Evolutionary conservation across 805 yeast species (phyloP), one percentile per base, ranked within the genome.

Genomic region (Kurtzmaniella cleridarum): DNA sequence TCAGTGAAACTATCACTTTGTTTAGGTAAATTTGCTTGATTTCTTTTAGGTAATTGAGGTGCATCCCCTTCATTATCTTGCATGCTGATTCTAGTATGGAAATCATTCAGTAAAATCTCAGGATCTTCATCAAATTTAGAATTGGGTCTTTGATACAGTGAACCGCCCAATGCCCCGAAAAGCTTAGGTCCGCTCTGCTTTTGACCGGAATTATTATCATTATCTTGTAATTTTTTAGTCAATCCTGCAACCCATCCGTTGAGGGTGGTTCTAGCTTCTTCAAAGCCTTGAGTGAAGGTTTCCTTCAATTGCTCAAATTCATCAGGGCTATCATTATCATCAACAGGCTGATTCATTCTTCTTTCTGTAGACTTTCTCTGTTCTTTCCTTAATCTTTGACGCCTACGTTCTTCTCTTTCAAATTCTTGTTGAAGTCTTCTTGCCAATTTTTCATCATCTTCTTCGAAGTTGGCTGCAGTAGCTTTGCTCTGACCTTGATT

Each of bases 401-500:
- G 51, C 20, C 50, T 41, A 30, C 62, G 55, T 43, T 65, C 73
- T 41, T 68, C 73, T 35, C 50, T 41, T 47, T 67, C 73, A 44
- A 71, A 84, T 51, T 83, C 78, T 50, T 78, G 76, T 43, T 91
- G 95, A 53, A 91, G 69, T 51, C 75, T 71, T 45, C 93, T 77
- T 1, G 98, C 98, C 48, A 89, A 69, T 15, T 76, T 65, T 60
- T 88, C 98, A 60, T 93, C 98, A 43, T 79, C 81, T 41, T 44
- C 41, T 14, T 47, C 41, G 5, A 43, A 15, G 42, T 15, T 17
- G 10, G 33, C 27, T 14, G 38, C n/a, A 3, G 46, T 36, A 3
- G 35, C 35, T 3, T 18, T 33, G 12, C 20, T 23, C 2, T 18
- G 18, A 20, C 24, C 24, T 20, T 8, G 3, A 34, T 8, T 8